Conservation (phyloP, 1,284 basidiomycete genomes). For the Ganoderma multipileum region DNA sequence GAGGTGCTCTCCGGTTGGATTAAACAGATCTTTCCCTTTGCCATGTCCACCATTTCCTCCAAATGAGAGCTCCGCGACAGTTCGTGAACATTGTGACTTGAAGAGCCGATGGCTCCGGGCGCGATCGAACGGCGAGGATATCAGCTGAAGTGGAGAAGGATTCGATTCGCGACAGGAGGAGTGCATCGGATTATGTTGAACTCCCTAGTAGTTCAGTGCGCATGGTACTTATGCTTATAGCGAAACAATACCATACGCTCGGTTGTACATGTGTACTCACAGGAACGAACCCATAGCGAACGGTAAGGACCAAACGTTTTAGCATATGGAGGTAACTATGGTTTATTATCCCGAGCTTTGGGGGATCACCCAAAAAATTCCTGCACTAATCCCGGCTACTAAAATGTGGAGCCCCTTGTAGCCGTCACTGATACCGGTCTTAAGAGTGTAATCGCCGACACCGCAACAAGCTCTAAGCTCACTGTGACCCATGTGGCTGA, state of each 20-base stretch:
- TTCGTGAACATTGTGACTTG: not conserved
- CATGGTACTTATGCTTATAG: not conserved
- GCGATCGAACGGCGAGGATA: too few relatives aligned
- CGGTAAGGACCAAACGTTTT: not conserved
- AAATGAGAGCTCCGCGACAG: not conserved
- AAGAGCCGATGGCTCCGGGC: not conserved
- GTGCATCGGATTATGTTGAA: not conserved
- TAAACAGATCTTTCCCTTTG: not conserved
- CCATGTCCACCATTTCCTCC: not conserved
- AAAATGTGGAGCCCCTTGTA: not conserved
- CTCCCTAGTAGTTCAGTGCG: not conserved
- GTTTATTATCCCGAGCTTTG: not conserved
- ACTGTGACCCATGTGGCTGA: slow-evolving; percentile 5
- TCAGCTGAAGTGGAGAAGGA: not conserved
- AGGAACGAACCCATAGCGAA: not conserved
- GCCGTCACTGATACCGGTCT: not conserved
- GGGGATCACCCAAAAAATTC: too few relatives aligned
- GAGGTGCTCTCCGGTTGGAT: not conserved
- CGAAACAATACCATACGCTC: too few relatives aligned
- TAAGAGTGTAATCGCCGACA: not conserved
- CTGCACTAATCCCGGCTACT: not conserved
- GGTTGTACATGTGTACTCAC: not conserved
- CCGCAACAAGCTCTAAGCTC: not conserved
- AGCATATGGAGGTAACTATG: not conserved
- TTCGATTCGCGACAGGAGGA: not conserved